These are phyloP conservation scores for Vigna hirtella DNA, from an alignment of 306 rosid genomes.

Conservation along the genomic window DNA sequence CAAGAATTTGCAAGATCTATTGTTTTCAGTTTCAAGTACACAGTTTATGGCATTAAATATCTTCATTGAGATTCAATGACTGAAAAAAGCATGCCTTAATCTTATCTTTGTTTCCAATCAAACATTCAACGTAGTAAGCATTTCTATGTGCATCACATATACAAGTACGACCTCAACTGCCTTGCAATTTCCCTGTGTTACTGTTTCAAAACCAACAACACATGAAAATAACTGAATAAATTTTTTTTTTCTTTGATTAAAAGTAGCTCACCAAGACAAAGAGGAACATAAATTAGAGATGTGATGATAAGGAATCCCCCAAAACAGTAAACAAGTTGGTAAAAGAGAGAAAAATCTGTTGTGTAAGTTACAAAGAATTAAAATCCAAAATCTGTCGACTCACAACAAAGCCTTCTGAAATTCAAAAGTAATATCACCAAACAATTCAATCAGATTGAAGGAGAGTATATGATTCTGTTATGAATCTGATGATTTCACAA, in stretches of 20 bases:
- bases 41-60: conserved; percentile 2
- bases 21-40: conserved; percentile 9
- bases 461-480: not conserved
- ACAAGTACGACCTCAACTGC: not conserved
- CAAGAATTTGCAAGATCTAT: conserved; percentile 25
- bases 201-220: conserved; percentile 10
- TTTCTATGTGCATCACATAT: not conserved
- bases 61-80: not conserved
- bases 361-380: not conserved
- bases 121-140: not conserved
- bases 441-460: not conserved
- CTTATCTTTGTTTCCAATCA: not conserved
- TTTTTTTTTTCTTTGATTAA: not conserved
- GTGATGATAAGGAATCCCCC: no score
- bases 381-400: not conserved
- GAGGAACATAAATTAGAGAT: not conserved
- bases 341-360: not conserved
- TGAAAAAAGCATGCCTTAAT: not conserved
- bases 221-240: not conserved
- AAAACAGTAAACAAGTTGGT: not conserved
- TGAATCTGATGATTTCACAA: not conserved
- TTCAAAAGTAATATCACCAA: not conserved
- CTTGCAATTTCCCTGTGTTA: conserved; percentile 2
- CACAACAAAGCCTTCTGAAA: not conserved
- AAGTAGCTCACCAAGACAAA: not conserved